Evolutionary conservation across 805 yeast species (phyloP), one percentile per base, ranked within the genome.

Genomic region (Starmerella etchellsii): DNA sequence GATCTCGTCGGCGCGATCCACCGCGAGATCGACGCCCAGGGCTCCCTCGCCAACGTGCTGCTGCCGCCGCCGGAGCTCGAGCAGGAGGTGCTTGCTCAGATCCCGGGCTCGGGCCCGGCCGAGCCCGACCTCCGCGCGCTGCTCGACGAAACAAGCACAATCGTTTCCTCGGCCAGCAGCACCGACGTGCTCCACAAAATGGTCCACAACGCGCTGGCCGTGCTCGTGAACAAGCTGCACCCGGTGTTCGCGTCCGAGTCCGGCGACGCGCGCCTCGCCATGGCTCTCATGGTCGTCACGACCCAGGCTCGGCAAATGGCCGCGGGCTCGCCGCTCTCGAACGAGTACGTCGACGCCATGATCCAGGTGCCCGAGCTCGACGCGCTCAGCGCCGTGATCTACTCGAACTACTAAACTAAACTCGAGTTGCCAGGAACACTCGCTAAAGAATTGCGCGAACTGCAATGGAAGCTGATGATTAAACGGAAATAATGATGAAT

Each of bases 371-470:
- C 73, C 15, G 84, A 77, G 48, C 68, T 87, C 42, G 93, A 82
- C 49, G 95, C 84, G 45, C 69, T 87, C 50, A 78, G 94, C 61
- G 96, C 96, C 4, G 70, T 84, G 50, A 87, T 87, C 8, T 87
- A 87, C 59, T 79, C 94, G 16, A 84, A 84, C 54, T 82, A 81
- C 51, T 49, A 40, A 30, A 13, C 4, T 9, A 10, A 28, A 24
- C n/a, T n/a, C n/a, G n/a, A n/a, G n/a, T n/a, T n/a, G n/a, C n/a
- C n/a, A n/a, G n/a, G n/a, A n/a, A n/a, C n/a, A n/a, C n/a, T n/a
- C n/a, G n/a, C n/a, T n/a, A n/a, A n/a, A n/a, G n/a, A n/a, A n/a
- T n/a, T n/a, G n/a, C n/a, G n/a, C n/a, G n/a, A n/a, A n/a, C n/a
- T n/a, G n/a, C n/a, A n/a, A n/a, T n/a, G n/a, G n/a, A n/a, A n/a